Percentiles rank a stretch among this genome's conserved stretches.
These are phyloP conservation scores for Schoenoplectus tabernaemontani DNA, from an alignment of 202 grass and related monocot species.

Conservation along the genomic window DNA sequence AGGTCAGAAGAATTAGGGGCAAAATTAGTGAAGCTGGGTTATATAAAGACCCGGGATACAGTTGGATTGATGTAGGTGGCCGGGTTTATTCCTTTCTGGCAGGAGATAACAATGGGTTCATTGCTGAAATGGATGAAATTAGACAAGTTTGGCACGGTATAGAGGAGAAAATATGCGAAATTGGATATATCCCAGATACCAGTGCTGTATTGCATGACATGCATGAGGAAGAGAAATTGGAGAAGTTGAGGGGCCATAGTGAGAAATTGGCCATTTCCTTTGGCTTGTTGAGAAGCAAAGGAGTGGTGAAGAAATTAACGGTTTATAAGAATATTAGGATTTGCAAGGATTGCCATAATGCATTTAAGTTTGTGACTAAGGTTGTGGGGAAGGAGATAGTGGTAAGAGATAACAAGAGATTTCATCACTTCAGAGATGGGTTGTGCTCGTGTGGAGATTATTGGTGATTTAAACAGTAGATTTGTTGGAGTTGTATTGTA, in stretches of 20 bases:
- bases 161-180: conserved; percentile 31
- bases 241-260: conserved; percentile 40
- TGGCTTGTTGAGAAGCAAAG: conserved; percentile 29
- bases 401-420: conserved; percentile 49
- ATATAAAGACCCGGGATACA: conserved; percentile 63
- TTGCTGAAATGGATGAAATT: conserved; percentile 46
- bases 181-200: conserved; percentile 39
- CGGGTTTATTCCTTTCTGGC: conserved; percentile 61
- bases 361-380: conserved; percentile 38
- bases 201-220: conserved; percentile 43
- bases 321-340: conserved; percentile 69
- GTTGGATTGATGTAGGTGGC: conserved; percentile 78
- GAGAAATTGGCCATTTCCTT: conserved; percentile 55
- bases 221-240: conserved; percentile 39
- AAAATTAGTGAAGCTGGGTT: conserved; percentile 31
- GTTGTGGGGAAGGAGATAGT: conserved; percentile 33
- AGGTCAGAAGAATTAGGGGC: conserved; percentile 63
- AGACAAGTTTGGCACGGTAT: conserved; percentile 31
- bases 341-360: conserved; percentile 59
- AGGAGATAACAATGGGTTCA: conserved; percentile 38
- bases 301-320: conserved; percentile 25
- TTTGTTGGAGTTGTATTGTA: background rate
- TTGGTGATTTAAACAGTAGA: conserved; percentile 23
- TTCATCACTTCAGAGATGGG: conserved; percentile 43
- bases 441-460: conserved; percentile 42